Evolutionary conservation across 805 yeast genomes (phyloP).

Genomic region (Lipomyces japonicus): DNA sequence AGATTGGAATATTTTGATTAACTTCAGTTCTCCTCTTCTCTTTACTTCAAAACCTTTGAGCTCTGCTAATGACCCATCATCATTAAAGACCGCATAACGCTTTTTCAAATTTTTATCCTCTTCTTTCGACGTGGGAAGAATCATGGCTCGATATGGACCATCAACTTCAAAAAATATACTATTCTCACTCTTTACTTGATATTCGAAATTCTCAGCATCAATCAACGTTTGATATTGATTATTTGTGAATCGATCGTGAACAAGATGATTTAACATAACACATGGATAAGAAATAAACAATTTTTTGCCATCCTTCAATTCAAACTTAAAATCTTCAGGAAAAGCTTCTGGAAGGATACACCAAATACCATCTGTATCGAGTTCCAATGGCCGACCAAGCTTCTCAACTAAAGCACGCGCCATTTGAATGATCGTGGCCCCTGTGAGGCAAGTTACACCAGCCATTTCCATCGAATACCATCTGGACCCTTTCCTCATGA

Average conservation of each 20-base stretch:
- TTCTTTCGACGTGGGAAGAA: slow-evolving; percentile 92
- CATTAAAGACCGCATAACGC: slow-evolving; percentile 94
- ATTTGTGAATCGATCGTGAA: slow-evolving; percentile 86
- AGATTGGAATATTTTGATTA: slow-evolving; percentile 91
- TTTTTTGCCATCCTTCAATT: slow-evolving; percentile 71
- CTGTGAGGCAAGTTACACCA: slow-evolving; percentile 96
- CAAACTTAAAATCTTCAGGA: slow-evolving; percentile 80
- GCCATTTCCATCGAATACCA: slow-evolving; percentile 99
- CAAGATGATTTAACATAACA: slow-evolving; percentile 90
- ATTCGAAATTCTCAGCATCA: slow-evolving; percentile 64
- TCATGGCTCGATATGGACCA: slow-evolving; percentile 98
- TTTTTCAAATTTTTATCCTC: slow-evolving; percentile 96
- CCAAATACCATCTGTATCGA: slow-evolving; percentile 99
- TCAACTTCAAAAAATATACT: slow-evolving; percentile 97
- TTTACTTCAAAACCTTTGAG: slow-evolving; percentile 94
- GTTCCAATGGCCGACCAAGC: slow-evolving; percentile 89
- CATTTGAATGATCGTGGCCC: slow-evolving; percentile 97
- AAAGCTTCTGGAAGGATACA: slow-evolving; percentile 91
- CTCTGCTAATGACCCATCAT: slow-evolving; percentile 91
- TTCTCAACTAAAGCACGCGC: slow-evolving; percentile 89
- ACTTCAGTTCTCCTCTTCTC: slow-evolving; percentile 91
- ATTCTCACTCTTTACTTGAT: slow-evolving; percentile 79
- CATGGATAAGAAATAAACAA: slow-evolving; percentile 85
- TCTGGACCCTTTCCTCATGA: slow-evolving; percentile 97
- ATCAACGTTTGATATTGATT: slow-evolving; percentile 86